These are phyloP conservation scores for Gossypium anomalum DNA, from an alignment of 345 rosid genomes.

Conservation along the genomic window DNA sequence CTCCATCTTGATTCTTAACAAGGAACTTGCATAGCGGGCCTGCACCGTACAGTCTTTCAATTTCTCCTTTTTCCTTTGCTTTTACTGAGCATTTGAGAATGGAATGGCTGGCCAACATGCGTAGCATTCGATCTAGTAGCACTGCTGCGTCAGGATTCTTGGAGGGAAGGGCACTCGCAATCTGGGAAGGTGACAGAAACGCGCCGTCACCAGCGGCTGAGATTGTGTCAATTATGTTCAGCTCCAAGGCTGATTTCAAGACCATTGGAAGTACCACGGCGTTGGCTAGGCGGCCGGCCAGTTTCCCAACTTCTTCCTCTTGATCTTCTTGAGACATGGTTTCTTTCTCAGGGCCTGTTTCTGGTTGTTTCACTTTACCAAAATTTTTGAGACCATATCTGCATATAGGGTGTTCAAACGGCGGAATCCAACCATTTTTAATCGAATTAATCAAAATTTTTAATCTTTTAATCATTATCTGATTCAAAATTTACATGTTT, in stretches of 20 bases:
- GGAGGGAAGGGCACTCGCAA: constrained; percentile 35
- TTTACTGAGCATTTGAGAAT: constrained; percentile 26
- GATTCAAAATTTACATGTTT: no score
- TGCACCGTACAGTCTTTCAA: constrained; percentile 32
- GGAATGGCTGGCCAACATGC: constrained; percentile 43
- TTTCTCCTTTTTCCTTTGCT: constrained; percentile 10
- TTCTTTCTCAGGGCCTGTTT: not conserved
- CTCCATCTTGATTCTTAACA: constrained; percentile 28
- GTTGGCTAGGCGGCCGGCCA: constrained; percentile 33
- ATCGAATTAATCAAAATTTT: no score
- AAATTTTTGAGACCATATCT: no score
- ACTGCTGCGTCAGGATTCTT: constrained; percentile 37
- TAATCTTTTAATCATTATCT: no score
- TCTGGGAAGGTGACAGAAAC: constrained; percentile 37
- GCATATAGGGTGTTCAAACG: no score
- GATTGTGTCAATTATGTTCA: constrained; percentile 41
- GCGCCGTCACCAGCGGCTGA: constrained; percentile 17
- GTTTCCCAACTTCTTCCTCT: constrained; percentile 35
- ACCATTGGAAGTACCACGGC: constrained; percentile 39
- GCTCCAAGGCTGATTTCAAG: constrained; percentile 41
- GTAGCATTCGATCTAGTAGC: constrained; percentile 45
- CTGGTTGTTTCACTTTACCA: no score
- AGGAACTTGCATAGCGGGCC: constrained; percentile 45
- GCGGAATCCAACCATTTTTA: fast-evolving
- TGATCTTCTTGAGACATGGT: constrained; percentile 13